Conservation (phyloP, 2,329 filamentous ascomycete species). For the Pseudopithomyces maydicus region DNA sequence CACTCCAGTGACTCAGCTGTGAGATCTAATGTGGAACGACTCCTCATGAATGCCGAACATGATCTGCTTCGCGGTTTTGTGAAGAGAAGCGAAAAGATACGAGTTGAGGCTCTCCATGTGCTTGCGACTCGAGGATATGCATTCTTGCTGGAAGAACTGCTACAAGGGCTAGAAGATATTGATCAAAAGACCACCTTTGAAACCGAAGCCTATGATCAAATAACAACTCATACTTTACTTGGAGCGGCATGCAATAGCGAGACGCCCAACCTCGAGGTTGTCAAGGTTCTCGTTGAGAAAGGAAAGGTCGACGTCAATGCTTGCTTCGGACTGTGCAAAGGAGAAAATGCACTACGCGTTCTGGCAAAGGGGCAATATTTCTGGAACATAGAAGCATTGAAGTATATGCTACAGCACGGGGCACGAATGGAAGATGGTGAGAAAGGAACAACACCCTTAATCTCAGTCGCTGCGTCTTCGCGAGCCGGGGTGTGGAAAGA, state of each 20-base stretch:
- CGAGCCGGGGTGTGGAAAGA: background rate
- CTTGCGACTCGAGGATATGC: background rate
- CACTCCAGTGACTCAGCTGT: background rate
- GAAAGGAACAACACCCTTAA: background rate
- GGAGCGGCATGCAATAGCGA: background rate
- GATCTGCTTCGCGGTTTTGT: background rate
- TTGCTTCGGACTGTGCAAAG: background rate
- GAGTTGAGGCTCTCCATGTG: background rate
- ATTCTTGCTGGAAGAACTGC: background rate
- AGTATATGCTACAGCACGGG: background rate
- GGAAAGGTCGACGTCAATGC: background rate
- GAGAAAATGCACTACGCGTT: background rate
- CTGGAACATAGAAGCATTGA: background rate
- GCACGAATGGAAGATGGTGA: background rate
- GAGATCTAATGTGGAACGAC: background rate
- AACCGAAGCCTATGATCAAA: too few species aligned
- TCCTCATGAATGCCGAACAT: background rate
- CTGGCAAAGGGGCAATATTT: background rate
- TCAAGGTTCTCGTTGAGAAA: background rate
- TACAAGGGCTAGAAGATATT: background rate
- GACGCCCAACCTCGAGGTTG: background rate
- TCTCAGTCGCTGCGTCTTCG: background rate
- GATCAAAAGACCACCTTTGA: background rate
- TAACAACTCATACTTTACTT: background rate
- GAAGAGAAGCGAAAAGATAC: background rate